A percentile compares a stretch with the other conserved stretches of the same genome.
Evolutionary conservation across 139 green algal species (phyloP).

Genomic region (Yamagishiella unicocca): DNA sequence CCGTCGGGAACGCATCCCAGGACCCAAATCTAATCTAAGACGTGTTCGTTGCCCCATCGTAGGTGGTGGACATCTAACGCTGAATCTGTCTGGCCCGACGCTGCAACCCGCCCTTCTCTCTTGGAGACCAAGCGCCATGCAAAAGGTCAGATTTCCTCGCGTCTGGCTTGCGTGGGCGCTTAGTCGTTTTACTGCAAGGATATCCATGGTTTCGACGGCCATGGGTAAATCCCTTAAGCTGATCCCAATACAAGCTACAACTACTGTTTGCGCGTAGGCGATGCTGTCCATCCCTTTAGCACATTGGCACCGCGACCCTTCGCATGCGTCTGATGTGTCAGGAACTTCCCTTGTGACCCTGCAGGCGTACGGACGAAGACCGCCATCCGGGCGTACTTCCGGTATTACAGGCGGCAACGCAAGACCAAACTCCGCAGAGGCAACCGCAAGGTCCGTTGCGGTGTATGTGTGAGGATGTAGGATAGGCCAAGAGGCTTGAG

Average conservation of each 20-base stretch:
- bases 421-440: neutral
- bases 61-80: slow-evolving; percentile 33
- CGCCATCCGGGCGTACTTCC: slow-evolving; percentile 1
- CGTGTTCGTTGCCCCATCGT: too few relatives aligned
- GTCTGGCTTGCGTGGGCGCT: neutral
- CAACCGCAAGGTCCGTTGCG: too few relatives aligned
- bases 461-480: too few relatives aligned
- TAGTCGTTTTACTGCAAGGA: neutral
- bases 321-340: neutral
- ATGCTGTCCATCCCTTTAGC: too few relatives aligned
- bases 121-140: neutral
- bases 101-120: neutral
- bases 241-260: neutral
- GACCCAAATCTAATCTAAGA: too few relatives aligned
- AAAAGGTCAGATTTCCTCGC: neutral
- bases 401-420: neutral
- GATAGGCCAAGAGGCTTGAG: too few relatives aligned
- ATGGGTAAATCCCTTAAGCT: neutral
- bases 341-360: neutral
- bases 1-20: neutral
- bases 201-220: neutral
- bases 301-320: too few relatives aligned
- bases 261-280: too few relatives aligned
- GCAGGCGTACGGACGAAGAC: neutral
- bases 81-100: neutral